Conservation (phyloP, 2,329 filamentous ascomycete species). For the Microdochium paspali region DNA sequence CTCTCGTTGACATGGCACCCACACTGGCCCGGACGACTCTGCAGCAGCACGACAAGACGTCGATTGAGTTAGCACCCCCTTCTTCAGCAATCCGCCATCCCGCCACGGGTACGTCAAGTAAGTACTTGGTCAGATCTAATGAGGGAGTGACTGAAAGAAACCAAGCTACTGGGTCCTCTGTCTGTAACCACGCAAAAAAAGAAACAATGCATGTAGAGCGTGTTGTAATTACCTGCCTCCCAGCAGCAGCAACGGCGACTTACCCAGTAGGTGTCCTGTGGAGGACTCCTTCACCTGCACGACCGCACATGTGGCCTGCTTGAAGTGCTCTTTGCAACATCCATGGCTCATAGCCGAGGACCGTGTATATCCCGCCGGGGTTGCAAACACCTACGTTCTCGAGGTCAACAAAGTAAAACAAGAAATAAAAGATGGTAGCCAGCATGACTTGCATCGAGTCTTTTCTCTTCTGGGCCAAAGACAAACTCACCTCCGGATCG, state of each 20-base stretch:
- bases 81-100: too few relatives aligned
- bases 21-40: slow-evolving; percentile 52
- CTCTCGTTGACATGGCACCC: slow-evolving; percentile 49
- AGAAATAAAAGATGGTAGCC: too few relatives aligned
- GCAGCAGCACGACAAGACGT: not conserved
- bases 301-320: slow-evolving; percentile 47
- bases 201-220: not conserved
- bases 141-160: too few relatives aligned
- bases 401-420: not conserved
- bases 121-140: too few relatives aligned
- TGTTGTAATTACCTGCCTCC: not conserved
- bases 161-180: too few relatives aligned
- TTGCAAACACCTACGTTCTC: slow-evolving; percentile 32
- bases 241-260: slow-evolving; percentile 5
- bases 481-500: slow-evolving; percentile 41
- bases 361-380: slow-evolving; percentile 35
- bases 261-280: slow-evolving; percentile 44
- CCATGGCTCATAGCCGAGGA: slow-evolving; percentile 38
- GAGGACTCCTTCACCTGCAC: slow-evolving; percentile 41
- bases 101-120: too few relatives aligned
- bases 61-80: too few relatives aligned
- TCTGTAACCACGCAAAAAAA: too few relatives aligned
- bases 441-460: too few relatives aligned
- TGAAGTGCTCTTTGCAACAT: slow-evolving; percentile 46
- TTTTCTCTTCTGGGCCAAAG: slow-evolving; percentile 3